phyloP scores from a whole-genome alignment of 805 yeast species.

The Candida peoriensis region DNA sequence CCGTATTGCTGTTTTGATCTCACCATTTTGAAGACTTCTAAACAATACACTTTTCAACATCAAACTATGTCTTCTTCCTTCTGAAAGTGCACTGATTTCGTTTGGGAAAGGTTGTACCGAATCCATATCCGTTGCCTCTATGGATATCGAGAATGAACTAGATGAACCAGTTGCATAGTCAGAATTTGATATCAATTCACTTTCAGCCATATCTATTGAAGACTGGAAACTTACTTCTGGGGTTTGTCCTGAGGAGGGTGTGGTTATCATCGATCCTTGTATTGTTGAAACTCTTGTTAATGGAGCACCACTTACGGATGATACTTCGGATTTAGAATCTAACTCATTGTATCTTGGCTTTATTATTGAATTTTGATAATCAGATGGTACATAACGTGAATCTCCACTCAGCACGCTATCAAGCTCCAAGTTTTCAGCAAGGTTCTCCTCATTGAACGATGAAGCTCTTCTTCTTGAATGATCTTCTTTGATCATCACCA shows the following conservation, averaged over 20 bases:
- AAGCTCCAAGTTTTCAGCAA: constrained; percentile 7
- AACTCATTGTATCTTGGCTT: too few relatives aligned
- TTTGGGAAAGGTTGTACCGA: constrained; percentile 16
- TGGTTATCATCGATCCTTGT: too few relatives aligned
- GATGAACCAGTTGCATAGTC: too few relatives aligned
- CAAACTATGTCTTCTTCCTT: constrained; percentile 3
- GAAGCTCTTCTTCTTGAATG: background rate
- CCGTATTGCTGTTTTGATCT: constrained; percentile 20
- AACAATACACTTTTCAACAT: constrained; percentile 18
- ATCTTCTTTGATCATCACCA: constrained; percentile 5
- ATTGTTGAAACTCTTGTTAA: too few relatives aligned
- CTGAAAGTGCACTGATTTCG: constrained; percentile 9
- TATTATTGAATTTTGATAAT: too few relatives aligned
- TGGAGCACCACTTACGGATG: too few relatives aligned
- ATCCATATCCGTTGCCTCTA: too few relatives aligned
- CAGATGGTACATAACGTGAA: constrained; percentile 14
- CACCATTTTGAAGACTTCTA: constrained; percentile 16
- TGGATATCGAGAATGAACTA: too few relatives aligned
- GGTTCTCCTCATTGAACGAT: background rate
- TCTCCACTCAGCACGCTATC: constrained; percentile 13
- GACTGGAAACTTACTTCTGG: constrained; percentile 4
- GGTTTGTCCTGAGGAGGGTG: too few relatives aligned
- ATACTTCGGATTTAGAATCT: too few relatives aligned
- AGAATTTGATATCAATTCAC: too few relatives aligned
- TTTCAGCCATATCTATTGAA: too few relatives aligned